phyloP scores from a whole-genome alignment of 495 filamentous ascomycete species.

The Aspergillus carlsbadensis region DNA sequence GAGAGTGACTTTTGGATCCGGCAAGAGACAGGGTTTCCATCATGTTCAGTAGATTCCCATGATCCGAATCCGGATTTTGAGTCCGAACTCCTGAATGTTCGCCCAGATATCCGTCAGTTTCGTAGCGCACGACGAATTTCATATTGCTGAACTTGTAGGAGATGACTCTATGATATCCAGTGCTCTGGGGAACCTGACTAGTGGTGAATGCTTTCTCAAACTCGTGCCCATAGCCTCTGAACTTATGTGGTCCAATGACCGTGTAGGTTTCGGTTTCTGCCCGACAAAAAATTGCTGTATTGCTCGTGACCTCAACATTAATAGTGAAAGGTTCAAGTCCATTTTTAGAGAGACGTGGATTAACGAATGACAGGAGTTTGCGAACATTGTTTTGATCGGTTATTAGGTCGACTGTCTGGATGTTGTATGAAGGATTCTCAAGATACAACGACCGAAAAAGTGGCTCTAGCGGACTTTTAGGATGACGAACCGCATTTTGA shows the following conservation, averaged over 20 bases:
- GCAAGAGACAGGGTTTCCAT: too few species aligned
- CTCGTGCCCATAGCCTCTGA: constrained; percentile 12
- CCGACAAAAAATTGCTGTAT: constrained; percentile 44
- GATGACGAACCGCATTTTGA: constrained; percentile 23
- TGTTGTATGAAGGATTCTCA: constrained; percentile 43
- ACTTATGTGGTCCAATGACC: constrained; percentile 29
- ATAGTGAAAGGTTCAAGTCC: constrained; percentile 40
- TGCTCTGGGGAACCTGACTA: constrained; percentile 28
- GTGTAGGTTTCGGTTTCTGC: constrained; percentile 29
- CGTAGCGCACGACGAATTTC: constrained; percentile 47
- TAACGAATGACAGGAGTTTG: constrained; percentile 49
- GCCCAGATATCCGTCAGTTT: constrained; percentile 48
- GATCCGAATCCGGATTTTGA: too few species aligned
- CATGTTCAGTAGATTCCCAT: constrained; percentile 7
- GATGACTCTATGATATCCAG: constrained; percentile 48
- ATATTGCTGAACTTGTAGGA: constrained; percentile 45
- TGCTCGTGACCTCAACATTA: constrained; percentile 36
- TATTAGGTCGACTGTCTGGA: constrained; percentile 42
- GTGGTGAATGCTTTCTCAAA: constrained; percentile 52
- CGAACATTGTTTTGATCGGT: constrained; percentile 55
- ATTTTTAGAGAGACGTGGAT: constrained; percentile 18
- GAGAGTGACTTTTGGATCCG: too few species aligned
- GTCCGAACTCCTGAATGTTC: too few species aligned
- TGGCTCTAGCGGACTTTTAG: constrained; percentile 46
- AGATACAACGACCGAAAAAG: constrained; percentile 49